A percentile compares a stretch with the other conserved stretches of the same genome.
These are phyloP conservation scores for Mycena belliarum DNA, from an alignment of 768 basidiomycete genomes.

Conservation along the genomic window DNA sequence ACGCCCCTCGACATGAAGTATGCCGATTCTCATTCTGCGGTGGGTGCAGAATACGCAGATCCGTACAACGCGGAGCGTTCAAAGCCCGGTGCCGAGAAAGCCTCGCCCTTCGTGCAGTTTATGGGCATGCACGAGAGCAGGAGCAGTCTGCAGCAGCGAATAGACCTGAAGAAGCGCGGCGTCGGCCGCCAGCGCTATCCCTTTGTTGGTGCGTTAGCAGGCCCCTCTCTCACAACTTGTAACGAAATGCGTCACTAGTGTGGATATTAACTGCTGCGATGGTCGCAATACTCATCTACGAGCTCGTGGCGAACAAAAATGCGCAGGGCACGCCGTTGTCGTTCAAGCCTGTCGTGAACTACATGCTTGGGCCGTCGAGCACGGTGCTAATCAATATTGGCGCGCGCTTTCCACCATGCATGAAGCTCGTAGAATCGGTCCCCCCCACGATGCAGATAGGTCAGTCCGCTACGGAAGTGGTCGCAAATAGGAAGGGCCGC, in stretches of 20 bases:
- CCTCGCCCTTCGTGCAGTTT: constrained; percentile 40
- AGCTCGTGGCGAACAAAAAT: constrained; percentile 73
- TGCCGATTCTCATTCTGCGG: background rate
- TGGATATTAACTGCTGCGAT: constrained; percentile 68
- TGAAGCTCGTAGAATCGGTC: constrained; percentile 68
- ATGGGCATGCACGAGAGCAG: constrained; percentile 40
- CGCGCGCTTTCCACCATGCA: constrained; percentile 91
- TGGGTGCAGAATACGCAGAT: constrained; percentile 55
- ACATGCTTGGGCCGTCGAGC: constrained; percentile 88
- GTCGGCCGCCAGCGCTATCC: constrained; percentile 82
- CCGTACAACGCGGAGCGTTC: constrained; percentile 25
- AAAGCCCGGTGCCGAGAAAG: constrained; percentile 39
- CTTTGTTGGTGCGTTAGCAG: constrained; percentile 55
- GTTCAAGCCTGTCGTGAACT: constrained; percentile 84
- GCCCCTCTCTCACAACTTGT: constrained; percentile 1
- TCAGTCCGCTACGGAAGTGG: too few relatives aligned
- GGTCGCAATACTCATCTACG: constrained; percentile 79
- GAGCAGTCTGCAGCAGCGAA: constrained; percentile 75
- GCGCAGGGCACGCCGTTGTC: constrained; percentile 85
- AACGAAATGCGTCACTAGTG: constrained; percentile 38
- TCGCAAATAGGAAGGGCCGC: too few relatives aligned
- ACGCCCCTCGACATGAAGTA: constrained; percentile 6
- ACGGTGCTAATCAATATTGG: constrained; percentile 85
- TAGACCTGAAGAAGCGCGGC: constrained; percentile 86
- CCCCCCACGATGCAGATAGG: constrained; percentile 53